Conservation (phyloP, 768 basidiomycete species). For the Hirschioporus abietinus region DNA sequence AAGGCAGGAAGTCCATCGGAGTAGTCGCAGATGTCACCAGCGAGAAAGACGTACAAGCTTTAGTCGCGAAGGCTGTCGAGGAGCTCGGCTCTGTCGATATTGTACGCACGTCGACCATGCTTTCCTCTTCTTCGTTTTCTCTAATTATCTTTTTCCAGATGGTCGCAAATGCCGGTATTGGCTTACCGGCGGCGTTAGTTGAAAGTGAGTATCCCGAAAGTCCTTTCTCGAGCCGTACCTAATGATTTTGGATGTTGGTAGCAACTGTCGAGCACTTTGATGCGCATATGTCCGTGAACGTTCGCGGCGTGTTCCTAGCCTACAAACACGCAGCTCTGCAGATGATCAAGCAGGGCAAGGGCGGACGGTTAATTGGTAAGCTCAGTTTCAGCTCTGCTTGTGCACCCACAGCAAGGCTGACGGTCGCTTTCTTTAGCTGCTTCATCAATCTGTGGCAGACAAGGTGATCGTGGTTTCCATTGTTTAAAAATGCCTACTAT, state of each 20-base stretch:
- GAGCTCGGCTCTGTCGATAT: slow-evolving; percentile 11
- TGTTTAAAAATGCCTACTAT: too few relatives aligned
- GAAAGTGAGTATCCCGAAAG: slow-evolving; percentile 11
- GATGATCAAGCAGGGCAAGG: slow-evolving; percentile 21
- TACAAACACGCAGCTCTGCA: slow-evolving; percentile 20
- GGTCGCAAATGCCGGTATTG: slow-evolving; percentile 22
- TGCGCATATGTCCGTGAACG: neutral
- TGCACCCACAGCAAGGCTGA: neutral
- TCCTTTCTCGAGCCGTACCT: neutral
- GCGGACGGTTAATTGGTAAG: slow-evolving; percentile 16
- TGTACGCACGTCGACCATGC: too few relatives aligned
- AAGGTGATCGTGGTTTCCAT: too few relatives aligned
- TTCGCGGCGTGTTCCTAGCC: slow-evolving; percentile 11
- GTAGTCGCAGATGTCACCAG: slow-evolving; percentile 19
- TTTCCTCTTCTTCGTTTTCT: too few relatives aligned
- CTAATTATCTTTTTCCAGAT: slow-evolving; percentile 12
- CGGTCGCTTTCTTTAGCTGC: too few relatives aligned
- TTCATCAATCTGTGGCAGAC: too few relatives aligned
- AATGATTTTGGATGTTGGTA: neutral
- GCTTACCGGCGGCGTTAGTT: slow-evolving; percentile 11
- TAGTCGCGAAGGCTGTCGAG: slow-evolving; percentile 18
- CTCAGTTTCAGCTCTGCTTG: neutral
- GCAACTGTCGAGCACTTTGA: slow-evolving; percentile 19
- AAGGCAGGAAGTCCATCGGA: slow-evolving; percentile 15
- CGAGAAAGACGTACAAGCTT: slow-evolving; percentile 19